Percentiles rank a stretch among this genome's conserved stretches.
These are phyloP conservation scores for Halophytophthora batemanensis DNA, from an alignment of 352 stramenopile species.

Conservation along the genomic window DNA sequence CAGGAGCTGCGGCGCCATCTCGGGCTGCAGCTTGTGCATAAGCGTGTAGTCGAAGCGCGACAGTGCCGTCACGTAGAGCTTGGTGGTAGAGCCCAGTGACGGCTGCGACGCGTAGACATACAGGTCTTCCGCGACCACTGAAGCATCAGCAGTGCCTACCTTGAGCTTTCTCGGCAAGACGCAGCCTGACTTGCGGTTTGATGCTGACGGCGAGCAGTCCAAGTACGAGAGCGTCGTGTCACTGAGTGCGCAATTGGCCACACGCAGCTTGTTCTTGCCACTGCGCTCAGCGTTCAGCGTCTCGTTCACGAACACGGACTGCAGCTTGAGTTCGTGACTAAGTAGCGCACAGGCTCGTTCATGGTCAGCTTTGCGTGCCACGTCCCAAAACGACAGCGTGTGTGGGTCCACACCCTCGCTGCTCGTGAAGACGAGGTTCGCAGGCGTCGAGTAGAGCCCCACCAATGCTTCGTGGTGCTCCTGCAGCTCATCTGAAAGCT, in stretches of 20 bases:
- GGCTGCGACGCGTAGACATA: conserved; percentile 60
- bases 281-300: conserved; percentile 39
- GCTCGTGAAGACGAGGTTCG: conserved; percentile 47
- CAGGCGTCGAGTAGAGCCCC: conserved; percentile 43
- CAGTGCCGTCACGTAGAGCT: conserved; percentile 46
- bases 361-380: conserved; percentile 46
- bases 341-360: conserved; percentile 39
- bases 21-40: conserved; percentile 55
- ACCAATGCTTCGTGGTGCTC: conserved; percentile 24
- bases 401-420: conserved; percentile 39
- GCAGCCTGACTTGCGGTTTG: no score
- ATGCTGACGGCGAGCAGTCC: conserved; percentile 16
- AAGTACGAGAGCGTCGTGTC: conserved; percentile 38
- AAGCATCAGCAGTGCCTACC: conserved; percentile 8
- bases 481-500: conserved; percentile 4
- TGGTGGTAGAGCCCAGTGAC: conserved; percentile 47
- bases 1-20: conserved; percentile 35
- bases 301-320: conserved; percentile 62
- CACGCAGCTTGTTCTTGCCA: conserved; percentile 23
- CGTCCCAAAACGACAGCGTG: conserved; percentile 44
- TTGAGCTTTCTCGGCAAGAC: conserved; percentile 23
- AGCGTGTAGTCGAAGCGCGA: conserved; percentile 59
- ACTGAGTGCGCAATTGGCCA: conserved; percentile 43
- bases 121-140: conserved; percentile 37
- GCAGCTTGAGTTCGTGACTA: conserved; percentile 58